Evolutionary conservation across 257 asterid species (phyloP).

Genomic region (Solanum bulbocastanum): DNA sequence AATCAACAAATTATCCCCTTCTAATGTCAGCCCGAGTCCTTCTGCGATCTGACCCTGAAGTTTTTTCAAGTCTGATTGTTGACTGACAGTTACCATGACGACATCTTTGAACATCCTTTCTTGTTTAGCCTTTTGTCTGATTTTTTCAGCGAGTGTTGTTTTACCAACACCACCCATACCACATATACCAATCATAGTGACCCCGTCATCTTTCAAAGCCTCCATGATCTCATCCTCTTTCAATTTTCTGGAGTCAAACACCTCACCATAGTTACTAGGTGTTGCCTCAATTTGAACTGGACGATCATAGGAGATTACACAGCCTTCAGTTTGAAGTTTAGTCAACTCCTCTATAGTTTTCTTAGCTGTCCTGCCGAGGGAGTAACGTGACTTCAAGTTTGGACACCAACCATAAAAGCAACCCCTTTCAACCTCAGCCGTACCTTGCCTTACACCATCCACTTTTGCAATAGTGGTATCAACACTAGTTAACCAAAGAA

Average conservation of each 20-base stretch:
- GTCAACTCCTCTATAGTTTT: not conserved
- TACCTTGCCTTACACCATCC: not conserved
- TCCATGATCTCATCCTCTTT: not conserved
- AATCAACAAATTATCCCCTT: not conserved
- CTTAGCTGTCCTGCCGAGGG: not conserved
- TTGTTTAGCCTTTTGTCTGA: not conserved
- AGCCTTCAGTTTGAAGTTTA: not conserved
- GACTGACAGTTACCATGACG: not conserved
- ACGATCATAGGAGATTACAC: not conserved
- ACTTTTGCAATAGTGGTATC: not conserved
- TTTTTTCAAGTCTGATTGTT: too few species aligned
- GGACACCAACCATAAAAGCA: not conserved
- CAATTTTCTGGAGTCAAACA: not conserved
- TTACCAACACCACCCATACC: constrained; percentile 15
- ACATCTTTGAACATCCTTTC: not conserved
- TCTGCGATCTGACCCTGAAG: too few species aligned
- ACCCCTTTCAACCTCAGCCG: not conserved
- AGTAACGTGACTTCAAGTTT: not conserved
- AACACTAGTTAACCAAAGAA: not conserved
- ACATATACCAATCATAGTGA: not conserved
- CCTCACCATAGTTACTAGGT: not conserved
- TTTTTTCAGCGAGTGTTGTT: not conserved
- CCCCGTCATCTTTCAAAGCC: not conserved
- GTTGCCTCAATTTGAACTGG: not conserved
- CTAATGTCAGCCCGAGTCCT: not conserved